Percentiles rank a stretch among this genome's conserved stretches.
These are phyloP conservation scores for Takashimella koratensis DNA, from an alignment of 1,284 basidiomycete species.

Conservation along the genomic window DNA sequence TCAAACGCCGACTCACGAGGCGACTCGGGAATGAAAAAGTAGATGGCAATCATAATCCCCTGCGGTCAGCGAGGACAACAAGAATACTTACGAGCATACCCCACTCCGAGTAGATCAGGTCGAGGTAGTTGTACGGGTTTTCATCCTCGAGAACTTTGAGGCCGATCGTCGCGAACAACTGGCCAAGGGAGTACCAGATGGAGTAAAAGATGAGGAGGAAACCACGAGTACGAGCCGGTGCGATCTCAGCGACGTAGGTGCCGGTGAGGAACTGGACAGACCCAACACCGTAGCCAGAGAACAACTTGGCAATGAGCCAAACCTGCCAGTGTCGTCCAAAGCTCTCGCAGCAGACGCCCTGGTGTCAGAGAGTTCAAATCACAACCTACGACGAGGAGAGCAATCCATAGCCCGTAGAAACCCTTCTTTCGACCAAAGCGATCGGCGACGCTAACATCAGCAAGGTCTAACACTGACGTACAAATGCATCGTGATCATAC, in stretches of 20 bases:
- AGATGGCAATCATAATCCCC: conserved; percentile 12
- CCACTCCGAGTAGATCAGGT: conserved; percentile 32
- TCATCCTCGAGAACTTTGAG: conserved; percentile 23
- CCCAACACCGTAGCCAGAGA: conserved; percentile 31
- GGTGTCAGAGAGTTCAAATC: not conserved
- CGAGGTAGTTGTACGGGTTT: conserved; percentile 21
- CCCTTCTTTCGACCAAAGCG: conserved; percentile 25
- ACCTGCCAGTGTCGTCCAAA: conserved; percentile 23
- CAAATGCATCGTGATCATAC: conserved; percentile 24
- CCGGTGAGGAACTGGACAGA: conserved; percentile 27
- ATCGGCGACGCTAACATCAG: conserved; percentile 11
- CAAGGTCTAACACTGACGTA: conserved; percentile 5
- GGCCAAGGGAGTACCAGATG: conserved; percentile 22
- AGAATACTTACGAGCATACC: conserved; percentile 20
- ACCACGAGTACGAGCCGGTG: conserved; percentile 25
- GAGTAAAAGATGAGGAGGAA: conserved; percentile 27
- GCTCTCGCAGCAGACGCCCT: conserved; percentile 15
- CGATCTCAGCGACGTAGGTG: conserved; percentile 6
- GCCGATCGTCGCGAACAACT: conserved; percentile 19
- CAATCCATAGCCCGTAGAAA: conserved; percentile 28
- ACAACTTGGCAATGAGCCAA: conserved; percentile 31
- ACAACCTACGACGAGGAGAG: conserved; percentile 17
- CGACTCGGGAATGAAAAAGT: conserved; percentile 16
- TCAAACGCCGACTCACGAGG: not conserved
- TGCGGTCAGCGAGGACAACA: not conserved